phyloP scores from a whole-genome alignment of 176 grass and related monocot species.

The Oryza longistaminata region DNA sequence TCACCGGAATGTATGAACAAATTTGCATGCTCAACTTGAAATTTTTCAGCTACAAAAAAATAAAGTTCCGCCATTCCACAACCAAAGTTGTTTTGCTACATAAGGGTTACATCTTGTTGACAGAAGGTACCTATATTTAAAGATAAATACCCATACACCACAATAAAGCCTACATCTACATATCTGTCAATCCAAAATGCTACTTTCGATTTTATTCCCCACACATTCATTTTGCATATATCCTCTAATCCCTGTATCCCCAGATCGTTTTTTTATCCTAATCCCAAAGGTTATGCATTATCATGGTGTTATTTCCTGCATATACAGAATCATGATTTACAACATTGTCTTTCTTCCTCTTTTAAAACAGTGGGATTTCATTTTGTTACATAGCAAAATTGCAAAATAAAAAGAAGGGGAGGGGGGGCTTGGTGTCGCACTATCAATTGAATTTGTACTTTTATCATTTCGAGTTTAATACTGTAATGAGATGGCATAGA shows the following conservation, averaged over 20 bases:
- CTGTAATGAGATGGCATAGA: neutral
- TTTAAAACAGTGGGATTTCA: no score
- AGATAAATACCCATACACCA: neutral
- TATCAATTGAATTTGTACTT: neutral
- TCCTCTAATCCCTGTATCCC: neutral
- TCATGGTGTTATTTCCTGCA: neutral
- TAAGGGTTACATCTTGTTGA: neutral
- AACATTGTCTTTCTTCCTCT: no score
- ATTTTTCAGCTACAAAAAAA: slow-evolving; percentile 18
- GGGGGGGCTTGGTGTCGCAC: no score
- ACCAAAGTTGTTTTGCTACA: neutral
- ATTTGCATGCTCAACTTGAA: neutral
- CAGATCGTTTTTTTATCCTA: neutral
- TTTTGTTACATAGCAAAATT: neutral
- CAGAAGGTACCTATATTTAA: neutral
- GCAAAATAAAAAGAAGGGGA: neutral
- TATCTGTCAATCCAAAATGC: neutral
- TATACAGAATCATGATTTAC: slow-evolving; percentile 7
- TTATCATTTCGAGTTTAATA: slow-evolving; percentile 7
- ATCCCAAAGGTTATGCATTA: neutral
- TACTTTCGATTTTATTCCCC: neutral
- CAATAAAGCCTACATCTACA: neutral
- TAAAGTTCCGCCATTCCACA: neutral
- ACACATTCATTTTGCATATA: no score
- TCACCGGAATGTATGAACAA: slow-evolving; percentile 13